Evolutionary conservation across 179 eudicot species (phyloP), one percentile per base, ranked within the genome.

Genomic region (Spinacia oleracea): DNA sequence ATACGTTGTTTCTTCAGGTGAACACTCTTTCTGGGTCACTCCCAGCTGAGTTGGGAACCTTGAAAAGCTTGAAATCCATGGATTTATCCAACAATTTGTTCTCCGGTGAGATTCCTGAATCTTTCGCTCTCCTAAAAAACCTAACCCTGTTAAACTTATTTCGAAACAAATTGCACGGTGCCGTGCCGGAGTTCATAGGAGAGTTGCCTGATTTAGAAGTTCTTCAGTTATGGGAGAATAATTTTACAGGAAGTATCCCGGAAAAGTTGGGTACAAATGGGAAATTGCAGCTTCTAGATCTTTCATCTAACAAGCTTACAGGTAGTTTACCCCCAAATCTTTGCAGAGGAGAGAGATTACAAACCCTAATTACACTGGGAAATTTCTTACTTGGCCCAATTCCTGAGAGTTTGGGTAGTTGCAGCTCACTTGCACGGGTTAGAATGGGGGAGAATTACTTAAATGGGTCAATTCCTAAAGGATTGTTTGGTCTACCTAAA

Each of bases 141-240:
- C 12, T 95, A 1, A 93, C 98, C 0, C 87, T 93, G 3, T 32
- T 95, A 16, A 95, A 95, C 79, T 83, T 95, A 1, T 93, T 95
- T 46, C 58, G 98, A 9, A 95, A 95, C 78, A 89, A 86, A 78
- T 85, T 95, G 12, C 89, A 89, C 72, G 98, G 98, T 0, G 91
- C 90, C 4, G 87, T 95, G 29, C 96, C 98, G 8, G 92, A 85
- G 51, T 93, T 95, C 73, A 80, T 93, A 6, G 93, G 89, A 0
- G 98, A 95, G 2, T 81, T 93, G 68, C 98, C 98, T 20, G 81
- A 82, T 50, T 64, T 93, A 0, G 89, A 95, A 70, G 98, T 95
- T 50, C 73, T 95, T 45, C 98, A 95, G 73, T 78, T 95, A 0
- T 93, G 98, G 98, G 98, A 95, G 62, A 95, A 95, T 64, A 95